phyloP scores from a whole-genome alignment of 768 basidiomycete species.

The Suillus spraguei region DNA sequence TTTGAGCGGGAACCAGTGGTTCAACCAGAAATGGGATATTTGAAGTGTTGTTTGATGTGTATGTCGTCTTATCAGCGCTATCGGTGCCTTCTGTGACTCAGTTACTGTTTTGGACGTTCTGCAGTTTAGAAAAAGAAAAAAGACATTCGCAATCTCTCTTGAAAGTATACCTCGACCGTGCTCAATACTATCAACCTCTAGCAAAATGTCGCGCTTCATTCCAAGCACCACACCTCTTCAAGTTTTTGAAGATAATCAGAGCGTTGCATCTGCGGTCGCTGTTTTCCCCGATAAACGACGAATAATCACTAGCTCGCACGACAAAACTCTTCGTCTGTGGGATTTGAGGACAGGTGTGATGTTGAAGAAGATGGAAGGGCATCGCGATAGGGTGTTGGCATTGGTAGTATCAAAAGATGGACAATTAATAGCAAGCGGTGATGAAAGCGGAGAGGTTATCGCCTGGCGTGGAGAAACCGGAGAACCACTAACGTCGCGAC shows the following conservation, averaged over 20 bases:
- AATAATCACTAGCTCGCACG: not conserved
- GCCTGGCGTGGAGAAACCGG: not conserved
- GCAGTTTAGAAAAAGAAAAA: not conserved
- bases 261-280: not conserved
- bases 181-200: not conserved
- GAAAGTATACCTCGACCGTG: not conserved
- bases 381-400: not conserved
- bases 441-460: not conserved
- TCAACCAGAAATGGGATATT: not conserved
- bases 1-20: too few species aligned
- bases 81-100: not conserved
- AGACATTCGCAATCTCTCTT: not conserved
- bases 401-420: not conserved
- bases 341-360: not conserved
- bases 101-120: not conserved
- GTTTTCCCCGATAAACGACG: not conserved
- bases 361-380: constrained; percentile 2
- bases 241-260: not conserved
- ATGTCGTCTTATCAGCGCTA: not conserved
- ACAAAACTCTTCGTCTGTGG: not conserved
- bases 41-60: not conserved
- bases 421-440: not conserved
- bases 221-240: not conserved
- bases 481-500: not conserved
- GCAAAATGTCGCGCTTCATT: not conserved